Conservation (phyloP, 106 monocot species). For the Narthecium ossifragum region DNA sequence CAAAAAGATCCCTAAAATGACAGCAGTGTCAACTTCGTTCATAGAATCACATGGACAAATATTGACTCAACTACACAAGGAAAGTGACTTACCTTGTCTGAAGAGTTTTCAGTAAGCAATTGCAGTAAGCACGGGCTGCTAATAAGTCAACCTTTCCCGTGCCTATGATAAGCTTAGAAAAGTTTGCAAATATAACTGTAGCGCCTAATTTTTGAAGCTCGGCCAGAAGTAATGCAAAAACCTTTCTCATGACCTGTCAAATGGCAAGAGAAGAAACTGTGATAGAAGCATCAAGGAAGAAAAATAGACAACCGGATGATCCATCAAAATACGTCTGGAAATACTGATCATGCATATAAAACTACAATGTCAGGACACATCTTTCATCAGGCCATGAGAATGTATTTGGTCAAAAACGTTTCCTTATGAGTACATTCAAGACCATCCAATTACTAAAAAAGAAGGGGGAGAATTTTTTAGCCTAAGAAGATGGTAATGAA, state of each 20-base stretch:
- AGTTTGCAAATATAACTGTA: conserved; percentile 76
- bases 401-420: too few relatives aligned
- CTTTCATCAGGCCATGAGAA: too few relatives aligned
- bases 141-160: conserved; percentile 79
- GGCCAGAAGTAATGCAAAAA: conserved; percentile 69
- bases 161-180: conserved; percentile 87
- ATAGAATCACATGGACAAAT: neutral
- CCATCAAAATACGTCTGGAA: too few relatives aligned
- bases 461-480: too few relatives aligned
- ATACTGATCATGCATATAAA: too few relatives aligned
- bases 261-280: conserved; percentile 2
- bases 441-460: too few relatives aligned
- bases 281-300: too few relatives aligned
- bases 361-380: too few relatives aligned
- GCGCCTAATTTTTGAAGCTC: conserved; percentile 86
- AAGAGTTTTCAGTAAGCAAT: conserved; percentile 72
- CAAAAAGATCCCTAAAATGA: conserved; percentile 77
- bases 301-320: too few relatives aligned
- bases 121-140: conserved; percentile 79
- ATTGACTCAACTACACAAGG: neutral
- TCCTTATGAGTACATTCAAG: too few relatives aligned
- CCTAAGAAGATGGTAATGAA: too few relatives aligned
- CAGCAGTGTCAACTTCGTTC: neutral
- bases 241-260: conserved; percentile 81
- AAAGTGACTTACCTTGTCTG: conserved; percentile 48